Evolutionary conservation across 441 rosid species (phyloP).

Genomic region (Sinapis alba): DNA sequence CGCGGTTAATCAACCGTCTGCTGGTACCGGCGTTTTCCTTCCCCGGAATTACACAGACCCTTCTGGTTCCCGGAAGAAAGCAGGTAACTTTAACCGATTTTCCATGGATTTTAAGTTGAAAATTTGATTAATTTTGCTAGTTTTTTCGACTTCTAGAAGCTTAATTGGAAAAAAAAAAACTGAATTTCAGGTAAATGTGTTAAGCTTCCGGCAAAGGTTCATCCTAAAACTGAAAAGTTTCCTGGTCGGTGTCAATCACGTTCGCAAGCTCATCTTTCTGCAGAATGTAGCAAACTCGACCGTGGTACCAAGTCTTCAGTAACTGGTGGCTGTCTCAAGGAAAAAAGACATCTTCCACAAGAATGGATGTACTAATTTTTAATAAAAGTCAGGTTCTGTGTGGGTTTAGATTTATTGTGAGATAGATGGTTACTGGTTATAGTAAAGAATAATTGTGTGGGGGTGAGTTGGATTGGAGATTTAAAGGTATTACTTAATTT

Average conservation of each 20-base stretch:
- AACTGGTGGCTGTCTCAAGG: constrained; percentile 23
- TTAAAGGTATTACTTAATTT: background rate
- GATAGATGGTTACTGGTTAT: constrained; percentile 23
- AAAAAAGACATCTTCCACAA: constrained; percentile 57
- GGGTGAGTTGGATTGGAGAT: background rate
- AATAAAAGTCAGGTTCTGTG: constrained; percentile 17
- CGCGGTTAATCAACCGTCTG: constrained; percentile 49
- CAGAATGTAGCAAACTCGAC: background rate
- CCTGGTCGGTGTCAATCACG: constrained; percentile 39
- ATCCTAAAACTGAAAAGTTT: constrained; percentile 42
- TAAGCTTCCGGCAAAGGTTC: constrained; percentile 50
- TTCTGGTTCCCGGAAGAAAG: constrained; percentile 52
- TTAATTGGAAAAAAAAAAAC: background rate
- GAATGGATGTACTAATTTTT: constrained; percentile 44
- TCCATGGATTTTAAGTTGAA: background rate
- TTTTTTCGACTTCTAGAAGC: background rate
- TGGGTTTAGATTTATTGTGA: constrained; percentile 13
- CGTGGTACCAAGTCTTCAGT: constrained; percentile 47
- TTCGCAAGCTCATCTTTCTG: constrained; percentile 26
- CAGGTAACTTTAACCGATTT: constrained; percentile 40
- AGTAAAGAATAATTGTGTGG: constrained; percentile 27
- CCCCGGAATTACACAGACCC: constrained; percentile 60
- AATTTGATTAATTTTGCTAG: background rate
- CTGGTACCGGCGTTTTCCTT: constrained; percentile 91
- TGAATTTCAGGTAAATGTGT: constrained; percentile 45